These are phyloP conservation scores for Leucogyrophana mollusca DNA, from an alignment of 768 basidiomycete genomes.

Conservation along the genomic window DNA sequence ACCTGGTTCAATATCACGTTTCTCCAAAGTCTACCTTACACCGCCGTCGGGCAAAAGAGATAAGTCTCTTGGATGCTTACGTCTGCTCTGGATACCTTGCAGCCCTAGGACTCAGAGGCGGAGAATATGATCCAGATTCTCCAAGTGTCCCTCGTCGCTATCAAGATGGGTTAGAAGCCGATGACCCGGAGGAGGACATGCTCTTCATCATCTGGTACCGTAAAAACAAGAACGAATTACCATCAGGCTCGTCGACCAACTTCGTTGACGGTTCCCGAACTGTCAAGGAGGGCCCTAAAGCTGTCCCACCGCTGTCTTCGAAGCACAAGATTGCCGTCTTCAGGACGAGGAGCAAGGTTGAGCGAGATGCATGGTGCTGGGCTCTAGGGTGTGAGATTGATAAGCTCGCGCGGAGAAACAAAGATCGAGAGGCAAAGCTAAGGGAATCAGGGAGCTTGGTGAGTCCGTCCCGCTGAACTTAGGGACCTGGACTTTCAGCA, in stretches of 20 bases:
- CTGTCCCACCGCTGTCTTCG: slow-evolving; percentile 51
- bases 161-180: slow-evolving; percentile 84
- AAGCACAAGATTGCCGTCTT: slow-evolving; percentile 65
- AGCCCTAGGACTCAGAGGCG: slow-evolving; percentile 58
- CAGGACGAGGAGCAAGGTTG: slow-evolving; percentile 77
- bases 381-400: slow-evolving; percentile 90
- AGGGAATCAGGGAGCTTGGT: slow-evolving; percentile 63
- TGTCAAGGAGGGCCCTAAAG: slow-evolving; percentile 14
- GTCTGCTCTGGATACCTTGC: slow-evolving; percentile 87
- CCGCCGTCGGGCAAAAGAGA: slow-evolving; percentile 49
- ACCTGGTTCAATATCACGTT: slow-evolving; percentile 71
- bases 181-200: slow-evolving; percentile 86
- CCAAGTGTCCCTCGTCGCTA: slow-evolving; percentile 69
- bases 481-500: too few relatives aligned
- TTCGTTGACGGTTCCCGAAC: too few relatives aligned
- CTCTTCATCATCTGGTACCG: slow-evolving; percentile 81
- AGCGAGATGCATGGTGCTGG: slow-evolving; percentile 95
- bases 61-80: slow-evolving; percentile 72
- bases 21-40: slow-evolving; percentile 58
- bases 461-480: too few relatives aligned
- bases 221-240: slow-evolving; percentile 27
- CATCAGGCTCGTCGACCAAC: slow-evolving; percentile 10
- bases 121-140: slow-evolving; percentile 59
- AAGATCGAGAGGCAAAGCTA: slow-evolving; percentile 62
- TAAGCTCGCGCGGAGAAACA: slow-evolving; percentile 61